phyloP scores from a whole-genome alignment of 2,329 filamentous ascomycete genomes.

The Xylaria sp. region DNA sequence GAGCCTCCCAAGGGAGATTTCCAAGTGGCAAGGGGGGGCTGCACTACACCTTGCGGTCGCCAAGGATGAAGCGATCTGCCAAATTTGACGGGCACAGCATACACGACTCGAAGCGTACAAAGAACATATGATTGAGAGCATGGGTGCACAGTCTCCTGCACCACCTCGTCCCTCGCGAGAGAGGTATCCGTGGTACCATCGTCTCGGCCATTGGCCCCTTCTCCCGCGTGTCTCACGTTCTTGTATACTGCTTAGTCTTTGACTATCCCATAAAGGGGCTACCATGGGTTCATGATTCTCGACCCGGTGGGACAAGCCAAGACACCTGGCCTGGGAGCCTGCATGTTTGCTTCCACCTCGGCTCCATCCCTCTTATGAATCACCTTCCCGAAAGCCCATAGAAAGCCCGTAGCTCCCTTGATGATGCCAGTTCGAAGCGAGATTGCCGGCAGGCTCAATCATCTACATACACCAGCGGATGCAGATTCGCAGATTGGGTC shows the following conservation, averaged over 20 bases:
- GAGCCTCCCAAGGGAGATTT: neutral
- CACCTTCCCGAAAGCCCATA: constrained; percentile 5
- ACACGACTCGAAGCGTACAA: constrained; percentile 22
- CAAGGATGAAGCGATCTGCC: neutral
- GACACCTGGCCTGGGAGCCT: constrained; percentile 19
- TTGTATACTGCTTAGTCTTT: constrained; percentile 21
- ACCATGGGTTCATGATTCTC: constrained; percentile 17
- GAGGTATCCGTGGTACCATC: constrained; percentile 22
- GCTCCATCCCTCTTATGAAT: constrained; percentile 13
- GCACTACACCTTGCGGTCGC: neutral
- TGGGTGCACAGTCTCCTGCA: constrained; percentile 16
- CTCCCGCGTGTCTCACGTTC: constrained; percentile 30
- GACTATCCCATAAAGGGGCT: constrained; percentile 13
- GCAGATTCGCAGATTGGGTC: neutral
- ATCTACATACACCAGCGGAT: constrained; percentile 1
- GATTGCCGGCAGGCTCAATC: neutral
- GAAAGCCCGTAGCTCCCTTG: neutral
- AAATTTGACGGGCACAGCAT: constrained; percentile 16
- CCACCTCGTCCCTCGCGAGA: constrained; percentile 23
- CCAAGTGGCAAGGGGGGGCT: neutral
- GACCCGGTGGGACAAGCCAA: constrained; percentile 18
- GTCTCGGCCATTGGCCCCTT: constrained; percentile 30
- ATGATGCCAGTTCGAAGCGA: neutral
- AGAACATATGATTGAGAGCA: constrained; percentile 24
- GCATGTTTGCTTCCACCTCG: constrained; percentile 22